Base-by-base conservation (phyloP, 768 basidiomycete genomes). In the Podaxis mareebaensis region DNA sequence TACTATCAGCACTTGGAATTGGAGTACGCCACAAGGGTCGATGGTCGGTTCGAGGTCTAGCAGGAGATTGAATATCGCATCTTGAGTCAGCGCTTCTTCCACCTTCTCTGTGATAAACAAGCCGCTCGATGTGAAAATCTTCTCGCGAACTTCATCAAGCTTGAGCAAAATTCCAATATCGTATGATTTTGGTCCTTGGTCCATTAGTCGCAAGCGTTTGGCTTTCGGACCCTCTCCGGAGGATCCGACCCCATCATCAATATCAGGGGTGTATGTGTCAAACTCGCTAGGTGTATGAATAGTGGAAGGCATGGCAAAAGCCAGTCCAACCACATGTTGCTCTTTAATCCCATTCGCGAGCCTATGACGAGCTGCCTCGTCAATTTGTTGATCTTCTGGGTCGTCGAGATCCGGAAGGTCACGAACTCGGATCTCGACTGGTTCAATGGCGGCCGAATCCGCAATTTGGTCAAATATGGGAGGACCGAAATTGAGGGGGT, bases 221-320 rank as follows among this genome's bases (percentile, higher is more conserved):
- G 36, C n/a, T 51, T 13, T 20, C 38, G 48, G 15, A 8, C 11
- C 48, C 13, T 17, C 49, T 40, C 39, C n/a, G 2, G 38, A 28
- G 20, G 36, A 26, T 17, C 33, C n/a, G 33, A 24, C 36, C 6
- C 22, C 13, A 24, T 39, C 20, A 17, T 52, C 20, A 51, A 3
- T 24, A 12, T 52, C 39, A 17, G 48, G 15, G 5, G 8, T 15
- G 10, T 24, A 38, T 6, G 20, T 10, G n/a, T 40, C 36, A 6
- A 13, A 1, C 52, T 22, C 48, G 10, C 28, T 36, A 15, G 36
- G 36, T 36, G 39, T 33, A 26, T 52, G 49, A 13, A 60, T 40
- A 13, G 49, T 52, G 3, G 59, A 60, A 36, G 59, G 59, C 36
- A 53, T 26, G 30, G 59, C 59, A 28, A 60, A 60, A 4, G 59